Evolutionary conservation across 2,329 filamentous ascomycete genomes (phyloP).

Genomic region (Elsinoe necatrix): DNA sequence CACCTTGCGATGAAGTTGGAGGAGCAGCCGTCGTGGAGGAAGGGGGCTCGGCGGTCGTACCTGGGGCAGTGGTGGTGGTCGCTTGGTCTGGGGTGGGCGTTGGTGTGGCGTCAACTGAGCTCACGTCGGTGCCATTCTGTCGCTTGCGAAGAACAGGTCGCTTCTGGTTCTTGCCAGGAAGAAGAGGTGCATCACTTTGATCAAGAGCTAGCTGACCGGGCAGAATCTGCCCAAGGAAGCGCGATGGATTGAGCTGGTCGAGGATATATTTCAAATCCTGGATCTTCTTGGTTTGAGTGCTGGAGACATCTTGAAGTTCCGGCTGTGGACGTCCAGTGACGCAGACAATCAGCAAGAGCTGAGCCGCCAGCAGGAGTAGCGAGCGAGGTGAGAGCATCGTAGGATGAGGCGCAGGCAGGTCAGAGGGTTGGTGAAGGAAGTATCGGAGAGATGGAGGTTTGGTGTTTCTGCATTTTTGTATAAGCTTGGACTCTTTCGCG

Average conservation of each 20-base stretch:
- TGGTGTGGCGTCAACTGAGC: constrained; percentile 2
- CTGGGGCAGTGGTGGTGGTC: constrained; percentile 10
- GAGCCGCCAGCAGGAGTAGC: constrained; percentile 25
- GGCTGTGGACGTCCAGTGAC: neutral
- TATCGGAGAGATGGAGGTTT: neutral
- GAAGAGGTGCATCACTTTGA: neutral
- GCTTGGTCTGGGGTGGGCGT: neutral
- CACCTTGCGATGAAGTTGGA: constrained; percentile 19
- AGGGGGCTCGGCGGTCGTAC: constrained; percentile 19
- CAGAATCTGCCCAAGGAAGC: neutral
- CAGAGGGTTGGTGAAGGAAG: neutral
- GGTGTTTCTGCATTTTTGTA: neutral
- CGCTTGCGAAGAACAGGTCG: constrained; percentile 13
- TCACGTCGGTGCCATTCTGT: constrained; percentile 13
- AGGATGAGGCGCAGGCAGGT: neutral
- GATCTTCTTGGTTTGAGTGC: neutral
- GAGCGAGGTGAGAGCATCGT: constrained; percentile 36
- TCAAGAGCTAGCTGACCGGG: constrained; percentile 6
- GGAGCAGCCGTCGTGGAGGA: constrained; percentile 21
- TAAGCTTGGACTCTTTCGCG: neutral
- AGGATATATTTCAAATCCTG: constrained; percentile 7
- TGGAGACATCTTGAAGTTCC: constrained; percentile 12
- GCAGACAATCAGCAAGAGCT: constrained; percentile 4
- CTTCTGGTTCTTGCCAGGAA: neutral
- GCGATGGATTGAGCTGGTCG: constrained; percentile 9